Base-by-base conservation (phyloP, 202 grass and related monocot genomes). In the Carex arenaria region DNA sequence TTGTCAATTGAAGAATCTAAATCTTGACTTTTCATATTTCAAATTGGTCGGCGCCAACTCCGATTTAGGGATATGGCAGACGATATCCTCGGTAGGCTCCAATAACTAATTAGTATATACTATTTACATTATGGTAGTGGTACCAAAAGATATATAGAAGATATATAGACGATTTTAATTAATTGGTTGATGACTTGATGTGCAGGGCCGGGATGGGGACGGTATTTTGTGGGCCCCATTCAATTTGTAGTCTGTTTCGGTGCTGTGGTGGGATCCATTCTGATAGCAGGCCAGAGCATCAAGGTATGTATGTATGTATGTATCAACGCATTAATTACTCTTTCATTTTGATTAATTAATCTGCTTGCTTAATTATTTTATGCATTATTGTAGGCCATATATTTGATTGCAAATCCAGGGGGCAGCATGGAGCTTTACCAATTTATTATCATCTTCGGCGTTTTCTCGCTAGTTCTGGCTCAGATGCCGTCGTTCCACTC, bases 401-500 rank as follows among this genome's bases (percentile, higher is more conserved):
- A 97, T 87, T 83, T 94, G 43, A 85, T 97, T 1, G 80, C 86
- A 7, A 87, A 34, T 62, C 91, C 91, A 0, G 84, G 89, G 5
- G 94, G 94, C 38, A 83, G 80, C 7, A 90, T 87, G 79, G 92
- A 94, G 87, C 83, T 94, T 59, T 94, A 92, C 40, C 85, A 87
- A 64, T 97, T 97, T 64, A 87, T 97, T 42, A 80, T 79, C 70
- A 85, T 94, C 79, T 97, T 97, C 40, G 94, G 90, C 10, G 85
- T 56, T 22, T 92, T 90, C 88, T 88, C 90, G 55, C 56, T 86
- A 19, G 55, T 85, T 10, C 79, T 94, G 12, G 88, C 86, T 42
- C 91, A 94, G 74, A 79, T 97, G 78, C 94, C 89, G 42, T 94
- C 94, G 4, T 97, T 97, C 90, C 94, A 97, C 76, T 94, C 91